Evolutionary conservation across 345 rosid species (phyloP), one percentile per base, ranked within the genome.

Genomic region (Clarkia xantiana): DNA sequence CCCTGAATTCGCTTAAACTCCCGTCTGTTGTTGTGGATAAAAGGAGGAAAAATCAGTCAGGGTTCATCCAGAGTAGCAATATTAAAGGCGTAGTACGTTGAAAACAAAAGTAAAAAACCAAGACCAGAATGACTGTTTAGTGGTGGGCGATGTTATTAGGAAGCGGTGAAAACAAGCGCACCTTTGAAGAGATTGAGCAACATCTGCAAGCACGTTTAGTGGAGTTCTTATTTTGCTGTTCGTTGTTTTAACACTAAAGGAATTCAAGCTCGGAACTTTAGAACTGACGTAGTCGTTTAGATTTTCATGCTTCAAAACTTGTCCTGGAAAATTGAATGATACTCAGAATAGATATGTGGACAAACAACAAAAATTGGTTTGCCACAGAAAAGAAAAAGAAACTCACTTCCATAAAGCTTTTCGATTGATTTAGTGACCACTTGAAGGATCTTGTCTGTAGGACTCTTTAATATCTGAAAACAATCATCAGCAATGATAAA

Each of bases 361-460:
- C 10, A 36, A 44, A 34, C 16, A 47, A 10, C 25, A 47, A 20
- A 18, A 54, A 51, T 17, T 20, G 9, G 29, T 11, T 23, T 11
- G 34, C 57, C 3, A 57, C 40, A 22, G 25, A 22, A 22, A 22
- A 22, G 25, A 22, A 17, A 45, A 46, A 55, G 57, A 58, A 45
- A 63, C 96, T 63, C 80, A 91, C 98, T 86, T 77, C 98, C 98
- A 45, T 76, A 84, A 49, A 75, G 73, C 73, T 82, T 91, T 76
- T 84, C 94, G 2, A 90, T 63, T 55, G 96, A 80, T 71, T 62
- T 91, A 56, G 61, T 66, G 55, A 91, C 81, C 68, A 76, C 90
- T 70, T 76, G 80, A 18, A 70, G 40, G 56, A 84, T 58, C 65
- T 78, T 80, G 49, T 91, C 87, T 42, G 42, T 58, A 16, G 90